Percentiles rank a stretch among this genome's conserved stretches.
Conservation (phyloP, 2,329 filamentous ascomycete genomes). For the Leptodontidium sp. region DNA sequence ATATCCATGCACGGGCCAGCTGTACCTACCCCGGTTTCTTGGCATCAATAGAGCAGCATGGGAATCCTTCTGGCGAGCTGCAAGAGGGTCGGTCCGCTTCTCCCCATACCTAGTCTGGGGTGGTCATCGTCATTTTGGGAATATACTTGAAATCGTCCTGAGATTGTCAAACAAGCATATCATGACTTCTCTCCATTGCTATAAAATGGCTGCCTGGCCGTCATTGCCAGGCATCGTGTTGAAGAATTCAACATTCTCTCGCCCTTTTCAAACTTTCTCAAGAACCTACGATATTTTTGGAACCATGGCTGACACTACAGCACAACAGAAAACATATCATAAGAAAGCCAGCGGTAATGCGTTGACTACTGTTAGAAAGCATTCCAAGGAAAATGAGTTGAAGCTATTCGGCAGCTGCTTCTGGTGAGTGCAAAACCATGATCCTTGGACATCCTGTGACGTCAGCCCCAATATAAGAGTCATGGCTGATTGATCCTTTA, state of each 20-base stretch:
- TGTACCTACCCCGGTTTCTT: constrained; percentile 18
- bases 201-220: constrained; percentile 14
- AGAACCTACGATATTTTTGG: constrained; percentile 48
- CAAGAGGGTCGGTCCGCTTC: constrained; percentile 2
- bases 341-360: constrained; percentile 78
- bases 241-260: not conserved
- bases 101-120: not conserved
- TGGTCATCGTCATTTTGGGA: constrained; percentile 8
- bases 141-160: not conserved
- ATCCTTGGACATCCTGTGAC: constrained; percentile 18
- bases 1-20: constrained; percentile 21
- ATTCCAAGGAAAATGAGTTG: constrained; percentile 73
- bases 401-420: constrained; percentile 86
- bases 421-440: constrained; percentile 63
- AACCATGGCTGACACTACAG: constrained; percentile 50
- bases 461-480: constrained; percentile 27
- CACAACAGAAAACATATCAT: constrained; percentile 72
- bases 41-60: constrained; percentile 24
- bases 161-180: not conserved
- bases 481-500: constrained; percentile 31
- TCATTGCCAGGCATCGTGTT: constrained; percentile 9
- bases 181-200: not conserved
- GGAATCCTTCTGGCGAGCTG: constrained; percentile 7
- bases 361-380: constrained; percentile 72
- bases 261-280: constrained; percentile 20